A percentile compares a stretch with the other conserved stretches of the same genome.
Conservation (phyloP, 2,329 filamentous ascomycete genomes). For the Huntiella abstrusa region DNA sequence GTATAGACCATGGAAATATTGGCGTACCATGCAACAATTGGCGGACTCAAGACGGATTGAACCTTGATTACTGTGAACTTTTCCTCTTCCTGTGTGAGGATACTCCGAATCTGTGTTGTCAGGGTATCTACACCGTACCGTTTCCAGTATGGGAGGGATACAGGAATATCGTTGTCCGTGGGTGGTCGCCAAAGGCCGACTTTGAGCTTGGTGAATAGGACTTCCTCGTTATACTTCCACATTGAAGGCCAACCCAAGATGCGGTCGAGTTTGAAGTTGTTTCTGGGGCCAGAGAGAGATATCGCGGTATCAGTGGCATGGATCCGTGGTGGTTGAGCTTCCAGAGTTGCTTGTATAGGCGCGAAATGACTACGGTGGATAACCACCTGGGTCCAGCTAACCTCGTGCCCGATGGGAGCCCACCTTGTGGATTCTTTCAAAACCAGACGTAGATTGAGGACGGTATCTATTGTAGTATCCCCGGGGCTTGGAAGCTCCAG, state of each 20-base stretch:
- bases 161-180: constrained; percentile 6
- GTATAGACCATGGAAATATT: constrained; percentile 34
- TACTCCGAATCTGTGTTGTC: background rate
- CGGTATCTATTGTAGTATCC: background rate
- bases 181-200: constrained; percentile 3
- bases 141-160: background rate
- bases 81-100: background rate
- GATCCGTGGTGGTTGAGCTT: background rate
- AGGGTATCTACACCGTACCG: constrained; percentile 1
- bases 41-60: constrained; percentile 38
- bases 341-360: background rate
- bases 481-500: background rate
- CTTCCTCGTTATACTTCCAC: constrained; percentile 7
- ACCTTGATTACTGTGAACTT: constrained; percentile 21
- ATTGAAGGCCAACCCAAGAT: background rate
- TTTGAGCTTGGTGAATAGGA: background rate
- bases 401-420: constrained; percentile 32
- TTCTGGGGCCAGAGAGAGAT: background rate
- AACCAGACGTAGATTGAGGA: constrained; percentile 25
- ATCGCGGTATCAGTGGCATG: background rate
- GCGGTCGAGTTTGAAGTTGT: background rate
- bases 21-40: constrained; percentile 41
- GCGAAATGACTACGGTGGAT: background rate
- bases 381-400: constrained; percentile 32
- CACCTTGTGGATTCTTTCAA: constrained; percentile 27